These are phyloP conservation scores for Cercospora citrullina DNA, from an alignment of 2,329 filamentous ascomycete genomes.

Conservation along the genomic window DNA sequence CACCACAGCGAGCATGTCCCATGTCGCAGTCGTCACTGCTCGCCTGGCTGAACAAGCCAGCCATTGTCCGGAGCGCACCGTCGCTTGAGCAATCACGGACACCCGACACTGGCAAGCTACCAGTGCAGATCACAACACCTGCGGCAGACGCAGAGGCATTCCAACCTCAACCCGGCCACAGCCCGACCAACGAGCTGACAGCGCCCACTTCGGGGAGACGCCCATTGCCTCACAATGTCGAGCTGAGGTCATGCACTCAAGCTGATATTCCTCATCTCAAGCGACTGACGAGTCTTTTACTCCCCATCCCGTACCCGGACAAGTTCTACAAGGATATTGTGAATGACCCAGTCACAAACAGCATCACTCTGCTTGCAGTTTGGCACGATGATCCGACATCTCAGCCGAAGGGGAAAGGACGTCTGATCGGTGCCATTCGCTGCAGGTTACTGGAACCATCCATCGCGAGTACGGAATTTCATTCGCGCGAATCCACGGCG, in stretches of 20 bases:
- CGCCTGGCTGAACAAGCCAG: slow-evolving; percentile 51
- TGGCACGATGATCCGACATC: slow-evolving; percentile 52
- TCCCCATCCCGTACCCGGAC: slow-evolving; percentile 62
- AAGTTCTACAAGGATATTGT: slow-evolving; percentile 63
- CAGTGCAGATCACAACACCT: neutral
- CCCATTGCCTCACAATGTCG: slow-evolving; percentile 49
- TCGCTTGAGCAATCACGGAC: neutral
- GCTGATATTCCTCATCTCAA: slow-evolving; percentile 57
- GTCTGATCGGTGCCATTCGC: slow-evolving; percentile 50
- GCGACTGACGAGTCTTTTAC: slow-evolving; percentile 58
- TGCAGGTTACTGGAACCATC: slow-evolving; percentile 46
- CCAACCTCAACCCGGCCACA: neutral
- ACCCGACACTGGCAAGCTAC: neutral
- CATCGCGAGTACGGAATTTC: neutral
- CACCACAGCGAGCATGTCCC: slow-evolving; percentile 7
- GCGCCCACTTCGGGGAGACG: neutral
- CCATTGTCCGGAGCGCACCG: slow-evolving; percentile 17
- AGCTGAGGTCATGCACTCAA: slow-evolving; percentile 54
- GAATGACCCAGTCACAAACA: slow-evolving; percentile 53
- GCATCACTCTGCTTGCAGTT: slow-evolving; percentile 60
- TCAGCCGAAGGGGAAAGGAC: slow-evolving; percentile 33
- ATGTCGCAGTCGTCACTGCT: slow-evolving; percentile 51
- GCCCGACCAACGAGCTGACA: neutral
- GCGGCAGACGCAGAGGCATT: neutral
- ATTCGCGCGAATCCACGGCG: slow-evolving; percentile 18